A percentile compares a stretch with the other conserved stretches of the same genome.
Evolutionary conservation across 495 filamentous ascomycete species (phyloP).

Genomic region (Darksidea phi): DNA sequence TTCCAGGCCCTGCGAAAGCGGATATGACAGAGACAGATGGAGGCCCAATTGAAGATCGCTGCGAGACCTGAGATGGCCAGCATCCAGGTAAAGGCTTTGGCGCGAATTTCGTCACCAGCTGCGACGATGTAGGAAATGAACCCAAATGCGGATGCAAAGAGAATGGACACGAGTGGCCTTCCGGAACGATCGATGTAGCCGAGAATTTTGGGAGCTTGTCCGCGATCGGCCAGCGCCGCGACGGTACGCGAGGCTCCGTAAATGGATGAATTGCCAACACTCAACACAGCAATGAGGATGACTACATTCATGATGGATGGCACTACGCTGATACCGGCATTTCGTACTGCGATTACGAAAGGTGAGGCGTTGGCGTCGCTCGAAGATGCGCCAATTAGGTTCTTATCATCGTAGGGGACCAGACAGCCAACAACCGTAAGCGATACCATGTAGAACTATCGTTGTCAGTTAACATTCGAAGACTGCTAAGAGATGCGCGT

Average conservation of each 20-base stretch:
- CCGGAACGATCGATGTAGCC: slow-evolving; percentile 46
- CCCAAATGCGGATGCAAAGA: slow-evolving; percentile 68
- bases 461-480: neutral
- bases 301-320: slow-evolving; percentile 46
- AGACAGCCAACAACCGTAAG: slow-evolving; percentile 43
- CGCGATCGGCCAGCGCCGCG: slow-evolving; percentile 43
- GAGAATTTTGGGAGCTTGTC: slow-evolving; percentile 43
- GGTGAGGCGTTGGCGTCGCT: slow-evolving; percentile 40
- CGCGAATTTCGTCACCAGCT: slow-evolving; percentile 63
- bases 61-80: slow-evolving; percentile 85
- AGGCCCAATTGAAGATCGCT: slow-evolving; percentile 91
- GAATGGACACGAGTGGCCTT: slow-evolving; percentile 62
- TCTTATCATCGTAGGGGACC: slow-evolving; percentile 41
- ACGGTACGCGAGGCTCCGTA: slow-evolving; percentile 45
- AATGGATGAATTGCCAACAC: slow-evolving; percentile 43
- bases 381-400: slow-evolving; percentile 36
- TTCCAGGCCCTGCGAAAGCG: slow-evolving; percentile 84
- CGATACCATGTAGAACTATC: slow-evolving; percentile 43
- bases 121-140: slow-evolving; percentile 68
- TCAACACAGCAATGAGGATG: slow-evolving; percentile 44
- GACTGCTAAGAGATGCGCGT: neutral
- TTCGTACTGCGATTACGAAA: slow-evolving; percentile 44
- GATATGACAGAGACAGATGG: slow-evolving; percentile 85
- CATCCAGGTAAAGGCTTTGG: slow-evolving; percentile 79
- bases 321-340: slow-evolving; percentile 42